phyloP scores from a whole-genome alignment of 495 filamentous ascomycete genomes.

The Penicillium argentinense region DNA sequence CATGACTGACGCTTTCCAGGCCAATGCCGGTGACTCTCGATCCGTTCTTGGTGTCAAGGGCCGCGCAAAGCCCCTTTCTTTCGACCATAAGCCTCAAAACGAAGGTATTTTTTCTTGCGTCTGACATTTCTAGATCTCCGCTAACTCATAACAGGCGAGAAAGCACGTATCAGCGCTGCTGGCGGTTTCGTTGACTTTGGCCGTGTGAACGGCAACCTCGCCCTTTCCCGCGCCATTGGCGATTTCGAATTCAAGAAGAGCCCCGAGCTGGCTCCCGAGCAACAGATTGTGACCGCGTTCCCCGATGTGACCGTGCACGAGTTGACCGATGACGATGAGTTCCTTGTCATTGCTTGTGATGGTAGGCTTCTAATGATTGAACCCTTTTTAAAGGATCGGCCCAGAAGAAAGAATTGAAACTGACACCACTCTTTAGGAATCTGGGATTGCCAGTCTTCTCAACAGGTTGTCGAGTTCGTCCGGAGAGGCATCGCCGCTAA shows the following conservation, averaged over 20 bases:
- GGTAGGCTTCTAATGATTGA: slow-evolving; percentile 63
- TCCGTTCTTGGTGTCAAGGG: slow-evolving; percentile 94
- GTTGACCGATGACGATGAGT: slow-evolving; percentile 90
- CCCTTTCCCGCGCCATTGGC: slow-evolving; percentile 95
- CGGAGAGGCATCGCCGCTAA: slow-evolving; percentile 92
- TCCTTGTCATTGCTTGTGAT: slow-evolving; percentile 95
- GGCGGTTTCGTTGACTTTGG: slow-evolving; percentile 99
- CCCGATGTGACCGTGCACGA: slow-evolving; percentile 92
- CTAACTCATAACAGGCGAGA: slow-evolving; percentile 65
- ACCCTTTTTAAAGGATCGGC: background rate
- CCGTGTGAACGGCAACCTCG: slow-evolving; percentile 96
- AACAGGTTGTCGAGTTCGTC: slow-evolving; percentile 95
- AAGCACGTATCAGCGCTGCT: slow-evolving; percentile 90
- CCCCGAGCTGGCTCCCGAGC: slow-evolving; percentile 89
- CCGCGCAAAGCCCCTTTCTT: slow-evolving; percentile 92
- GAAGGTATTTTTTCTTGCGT: slow-evolving; percentile 62
- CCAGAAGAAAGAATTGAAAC: background rate
- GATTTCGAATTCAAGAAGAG: slow-evolving; percentile 99
- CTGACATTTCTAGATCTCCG: background rate
- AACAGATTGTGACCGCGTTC: slow-evolving; percentile 96
- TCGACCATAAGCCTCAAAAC: slow-evolving; percentile 98
- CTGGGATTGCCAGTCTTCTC: slow-evolving; percentile 98
- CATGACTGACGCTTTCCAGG: slow-evolving; percentile 50
- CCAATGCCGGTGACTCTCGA: slow-evolving; percentile 94
- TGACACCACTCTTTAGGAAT: slow-evolving; percentile 67